Evolutionary conservation across 441 rosid genomes (phyloP).

Genomic region (Croton laevigatus): DNA sequence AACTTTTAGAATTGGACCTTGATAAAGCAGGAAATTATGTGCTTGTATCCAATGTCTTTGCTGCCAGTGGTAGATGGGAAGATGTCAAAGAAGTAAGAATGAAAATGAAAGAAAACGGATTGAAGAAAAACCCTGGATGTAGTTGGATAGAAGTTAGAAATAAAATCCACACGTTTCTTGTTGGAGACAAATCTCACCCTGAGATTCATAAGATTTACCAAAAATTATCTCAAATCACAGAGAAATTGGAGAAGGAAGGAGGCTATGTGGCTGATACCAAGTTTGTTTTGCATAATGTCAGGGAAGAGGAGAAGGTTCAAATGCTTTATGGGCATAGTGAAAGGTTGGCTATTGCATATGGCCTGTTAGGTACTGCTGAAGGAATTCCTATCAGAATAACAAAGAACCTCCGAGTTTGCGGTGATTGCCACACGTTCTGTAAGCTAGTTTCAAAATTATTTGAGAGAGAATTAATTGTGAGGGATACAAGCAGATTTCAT

Average conservation of each 20-base stretch:
- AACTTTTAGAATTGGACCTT: constrained; percentile 53
- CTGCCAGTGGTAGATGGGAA: constrained; percentile 64
- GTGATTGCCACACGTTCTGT: constrained; percentile 81
- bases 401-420: constrained; percentile 78
- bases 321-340: constrained; percentile 78
- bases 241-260: constrained; percentile 52
- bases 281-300: constrained; percentile 58
- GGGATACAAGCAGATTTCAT: constrained; percentile 91
- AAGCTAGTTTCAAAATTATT: constrained; percentile 65
- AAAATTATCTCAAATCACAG: constrained; percentile 49
- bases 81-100: constrained; percentile 63
- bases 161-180: constrained; percentile 34
- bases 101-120: constrained; percentile 64
- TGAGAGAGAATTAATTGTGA: constrained; percentile 50
- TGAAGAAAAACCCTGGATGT: constrained; percentile 82
- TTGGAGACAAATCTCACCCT: constrained; percentile 35
- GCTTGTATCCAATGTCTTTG: constrained; percentile 78
- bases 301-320: constrained; percentile 63
- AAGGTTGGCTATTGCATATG: constrained; percentile 79
- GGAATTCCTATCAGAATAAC: constrained; percentile 50
- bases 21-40: constrained; percentile 79
- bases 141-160: constrained; percentile 80
- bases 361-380: constrained; percentile 48
- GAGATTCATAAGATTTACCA: constrained; percentile 48
- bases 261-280: constrained; percentile 70